phyloP scores from a whole-genome alignment of 805 yeast species.

The Metschnikowia henanensis region DNA sequence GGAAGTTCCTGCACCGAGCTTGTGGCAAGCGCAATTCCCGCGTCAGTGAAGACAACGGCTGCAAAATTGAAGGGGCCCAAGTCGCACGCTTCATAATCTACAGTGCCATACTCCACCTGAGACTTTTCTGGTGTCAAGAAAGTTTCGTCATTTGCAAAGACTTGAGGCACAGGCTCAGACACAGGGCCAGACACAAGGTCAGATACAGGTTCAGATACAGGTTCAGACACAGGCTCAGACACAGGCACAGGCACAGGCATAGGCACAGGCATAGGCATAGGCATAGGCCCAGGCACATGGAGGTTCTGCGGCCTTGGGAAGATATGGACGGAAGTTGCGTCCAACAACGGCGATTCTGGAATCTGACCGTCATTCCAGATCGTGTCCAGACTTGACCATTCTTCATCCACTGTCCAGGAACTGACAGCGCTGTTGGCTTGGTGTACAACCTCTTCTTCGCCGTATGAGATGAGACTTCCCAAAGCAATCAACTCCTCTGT shows the following conservation, averaged over 20 bases:
- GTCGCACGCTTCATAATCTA: background rate
- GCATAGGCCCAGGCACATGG: too few relatives aligned
- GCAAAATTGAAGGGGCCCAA: conserved; percentile 2
- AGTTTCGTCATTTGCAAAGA: background rate
- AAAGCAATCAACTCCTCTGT: too few relatives aligned
- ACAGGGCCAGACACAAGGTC: too few relatives aligned
- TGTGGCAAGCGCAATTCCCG: background rate
- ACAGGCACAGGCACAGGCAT: too few relatives aligned
- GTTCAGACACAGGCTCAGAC: too few relatives aligned
- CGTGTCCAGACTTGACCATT: background rate
- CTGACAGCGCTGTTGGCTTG: background rate
- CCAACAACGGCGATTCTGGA: background rate
- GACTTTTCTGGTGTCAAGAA: background rate
- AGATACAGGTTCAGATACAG: too few relatives aligned
- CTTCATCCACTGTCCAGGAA: background rate
- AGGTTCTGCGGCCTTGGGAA: background rate
- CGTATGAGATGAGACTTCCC: background rate
- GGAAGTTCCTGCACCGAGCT: too few relatives aligned
- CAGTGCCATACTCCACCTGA: background rate
- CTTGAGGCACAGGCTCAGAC: background rate
- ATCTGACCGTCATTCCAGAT: background rate
- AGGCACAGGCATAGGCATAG: too few relatives aligned
- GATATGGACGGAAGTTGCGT: background rate
- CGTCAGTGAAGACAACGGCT: conserved; percentile 1
- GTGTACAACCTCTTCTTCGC: background rate